phyloP scores from a whole-genome alignment of 2,329 filamentous ascomycete species.

The Cladosporium sp. region DNA sequence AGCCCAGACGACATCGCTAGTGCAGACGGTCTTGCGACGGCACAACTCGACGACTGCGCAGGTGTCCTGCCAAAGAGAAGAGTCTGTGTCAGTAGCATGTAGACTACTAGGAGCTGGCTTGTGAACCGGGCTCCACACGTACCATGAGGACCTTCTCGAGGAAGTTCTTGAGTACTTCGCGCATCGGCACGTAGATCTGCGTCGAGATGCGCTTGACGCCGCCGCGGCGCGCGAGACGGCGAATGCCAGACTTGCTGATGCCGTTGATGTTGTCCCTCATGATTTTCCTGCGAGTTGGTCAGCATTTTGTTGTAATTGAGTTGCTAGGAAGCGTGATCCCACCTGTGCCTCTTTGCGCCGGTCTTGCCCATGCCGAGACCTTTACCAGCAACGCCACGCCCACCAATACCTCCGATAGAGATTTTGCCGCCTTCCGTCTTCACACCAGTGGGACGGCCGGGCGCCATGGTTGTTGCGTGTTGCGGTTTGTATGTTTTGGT shows the following conservation, averaged over 20 bases:
- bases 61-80: conserved; percentile 22
- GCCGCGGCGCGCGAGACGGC: conserved; percentile 72
- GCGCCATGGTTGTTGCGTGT: background rate
- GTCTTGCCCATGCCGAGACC: background rate
- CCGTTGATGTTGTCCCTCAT: conserved; percentile 98
- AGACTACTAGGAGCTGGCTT: conserved; percentile 50
- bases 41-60: conserved; percentile 33
- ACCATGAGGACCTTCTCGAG: conserved; percentile 53
- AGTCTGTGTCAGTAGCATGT: conserved; percentile 5
- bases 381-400: background rate
- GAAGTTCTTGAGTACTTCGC: conserved; percentile 55
- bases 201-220: conserved; percentile 73
- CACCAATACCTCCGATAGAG: background rate
- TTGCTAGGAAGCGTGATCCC: background rate
- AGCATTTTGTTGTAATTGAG: background rate
- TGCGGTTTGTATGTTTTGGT: background rate
- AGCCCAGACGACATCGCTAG: conserved; percentile 62
- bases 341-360: conserved; percentile 4
- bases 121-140: too few species aligned
- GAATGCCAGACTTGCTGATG: conserved; percentile 73
- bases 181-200: conserved; percentile 62
- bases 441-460: background rate
- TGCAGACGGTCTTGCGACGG: conserved; percentile 62
- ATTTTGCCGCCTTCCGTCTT: background rate
- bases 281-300: conserved; percentile 80